Percentiles rank a stretch among this genome's conserved stretches.
Conservation (phyloP, 768 basidiomycete species). For the Rhizopogon vinicolor region DNA sequence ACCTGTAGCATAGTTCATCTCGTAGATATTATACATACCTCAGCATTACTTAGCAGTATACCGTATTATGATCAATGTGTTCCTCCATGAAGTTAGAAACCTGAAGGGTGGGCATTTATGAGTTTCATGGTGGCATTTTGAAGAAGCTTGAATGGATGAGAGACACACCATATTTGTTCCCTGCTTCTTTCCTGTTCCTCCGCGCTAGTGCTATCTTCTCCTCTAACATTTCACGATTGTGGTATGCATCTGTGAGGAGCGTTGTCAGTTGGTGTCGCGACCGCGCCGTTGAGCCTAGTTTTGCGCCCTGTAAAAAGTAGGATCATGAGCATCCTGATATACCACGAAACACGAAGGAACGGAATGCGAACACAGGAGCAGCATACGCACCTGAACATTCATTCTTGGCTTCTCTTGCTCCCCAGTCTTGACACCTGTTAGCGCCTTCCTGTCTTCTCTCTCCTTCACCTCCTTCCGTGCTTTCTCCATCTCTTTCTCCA, state of each 20-base stretch:
- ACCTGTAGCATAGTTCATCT: constrained; percentile 19
- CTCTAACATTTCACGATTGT: constrained; percentile 79
- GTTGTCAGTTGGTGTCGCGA: constrained; percentile 78
- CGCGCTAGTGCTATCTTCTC: constrained; percentile 80
- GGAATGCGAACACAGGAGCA: neutral
- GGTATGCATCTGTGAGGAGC: constrained; percentile 75
- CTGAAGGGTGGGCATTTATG: constrained; percentile 4
- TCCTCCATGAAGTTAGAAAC: constrained; percentile 14
- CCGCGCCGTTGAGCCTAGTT: constrained; percentile 62
- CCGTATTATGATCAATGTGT: neutral
- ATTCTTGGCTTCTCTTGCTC: constrained; percentile 62
- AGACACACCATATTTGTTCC: constrained; percentile 84
- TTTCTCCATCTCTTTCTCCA: constrained; percentile 70
- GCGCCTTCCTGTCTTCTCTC: constrained; percentile 68
- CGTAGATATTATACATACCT: constrained; percentile 15
- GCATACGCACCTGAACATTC: constrained; percentile 68
- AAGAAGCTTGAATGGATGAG: neutral
- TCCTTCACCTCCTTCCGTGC: constrained; percentile 73
- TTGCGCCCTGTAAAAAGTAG: constrained; percentile 50
- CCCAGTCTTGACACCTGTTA: constrained; percentile 56
- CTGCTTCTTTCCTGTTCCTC: constrained; percentile 83
- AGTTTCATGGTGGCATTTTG: neutral
- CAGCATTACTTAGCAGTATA: neutral
- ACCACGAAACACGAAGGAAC: neutral
- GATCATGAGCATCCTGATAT: neutral